Conservation (phyloP, 208 protist genomes). For the Histomonas meleagridis region DNA sequence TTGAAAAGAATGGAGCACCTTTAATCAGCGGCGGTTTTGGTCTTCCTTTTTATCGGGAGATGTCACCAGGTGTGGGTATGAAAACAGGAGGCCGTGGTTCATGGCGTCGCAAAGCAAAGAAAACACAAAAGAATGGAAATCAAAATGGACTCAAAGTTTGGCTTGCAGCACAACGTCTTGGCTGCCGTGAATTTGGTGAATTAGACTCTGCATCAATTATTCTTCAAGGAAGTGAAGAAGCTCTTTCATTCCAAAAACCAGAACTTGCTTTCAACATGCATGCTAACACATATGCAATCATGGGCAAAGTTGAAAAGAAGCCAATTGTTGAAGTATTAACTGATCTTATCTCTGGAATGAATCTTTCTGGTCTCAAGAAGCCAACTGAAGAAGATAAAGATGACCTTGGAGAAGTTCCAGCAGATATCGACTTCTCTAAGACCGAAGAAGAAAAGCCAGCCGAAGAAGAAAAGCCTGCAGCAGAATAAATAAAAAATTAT, state of each 20-base stretch:
- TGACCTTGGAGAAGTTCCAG: too few relatives aligned
- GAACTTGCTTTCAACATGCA: slow-evolving; percentile 12
- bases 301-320: slow-evolving; percentile 16
- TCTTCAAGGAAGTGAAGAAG: background rate
- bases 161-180: slow-evolving; percentile 17
- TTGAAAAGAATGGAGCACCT: too few relatives aligned
- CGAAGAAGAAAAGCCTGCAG: too few relatives aligned
- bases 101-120: slow-evolving; percentile 35
- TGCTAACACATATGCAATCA: slow-evolving; percentile 14
- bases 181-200: slow-evolving; percentile 17
- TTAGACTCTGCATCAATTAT: slow-evolving; percentile 16
- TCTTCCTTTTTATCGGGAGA: background rate
- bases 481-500: too few relatives aligned
- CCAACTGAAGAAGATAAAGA: background rate
- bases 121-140: background rate
- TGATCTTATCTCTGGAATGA: background rate
- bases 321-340: background rate
- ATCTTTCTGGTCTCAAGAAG: background rate
- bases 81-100: background rate
- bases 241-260: slow-evolving; percentile 15
- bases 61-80: background rate
- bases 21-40: background rate
- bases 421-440: too few relatives aligned
- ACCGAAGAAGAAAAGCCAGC: too few relatives aligned
- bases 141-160: background rate